phyloP scores from a whole-genome alignment of 768 basidiomycete species.

The Wakefieldia striispora region DNA sequence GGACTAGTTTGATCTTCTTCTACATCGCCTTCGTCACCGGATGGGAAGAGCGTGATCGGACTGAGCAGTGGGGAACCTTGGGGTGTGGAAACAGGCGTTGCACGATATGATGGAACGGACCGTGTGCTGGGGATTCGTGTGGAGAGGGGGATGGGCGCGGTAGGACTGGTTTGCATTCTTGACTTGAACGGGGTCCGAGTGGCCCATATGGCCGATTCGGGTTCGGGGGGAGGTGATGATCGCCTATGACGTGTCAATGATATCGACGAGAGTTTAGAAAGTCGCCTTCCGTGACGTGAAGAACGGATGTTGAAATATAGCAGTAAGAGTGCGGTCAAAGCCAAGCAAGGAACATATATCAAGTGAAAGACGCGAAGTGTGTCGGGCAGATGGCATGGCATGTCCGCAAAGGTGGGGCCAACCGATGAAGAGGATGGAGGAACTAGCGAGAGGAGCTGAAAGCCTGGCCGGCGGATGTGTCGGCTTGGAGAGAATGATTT shows the following conservation, averaged over 20 bases:
- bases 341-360: constrained; percentile 62
- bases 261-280: constrained; percentile 29
- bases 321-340: constrained; percentile 51
- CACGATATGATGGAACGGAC: constrained; percentile 38
- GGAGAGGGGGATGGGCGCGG: constrained; percentile 35
- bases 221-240: constrained; percentile 25
- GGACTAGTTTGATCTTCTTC: constrained; percentile 47
- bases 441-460: constrained; percentile 79
- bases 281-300: constrained; percentile 12
- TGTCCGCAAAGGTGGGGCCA: constrained; percentile 53
- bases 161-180: constrained; percentile 39
- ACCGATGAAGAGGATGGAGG: constrained; percentile 29
- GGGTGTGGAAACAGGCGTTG: constrained; percentile 38
- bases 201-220: constrained; percentile 38
- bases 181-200: constrained; percentile 45
- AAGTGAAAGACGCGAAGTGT: constrained; percentile 56
- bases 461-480: constrained; percentile 74
- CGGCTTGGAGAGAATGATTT: constrained; percentile 82
- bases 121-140: constrained; percentile 40
- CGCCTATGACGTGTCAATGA: constrained; percentile 31
- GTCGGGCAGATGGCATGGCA: constrained; percentile 79
- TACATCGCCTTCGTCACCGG: constrained; percentile 45
- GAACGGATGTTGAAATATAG: constrained; percentile 42
- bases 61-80: constrained; percentile 38
- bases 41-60: constrained; percentile 34